Evolutionary conservation across 1,284 basidiomycete species (phyloP).

Genomic region (Leccinum holopus): DNA sequence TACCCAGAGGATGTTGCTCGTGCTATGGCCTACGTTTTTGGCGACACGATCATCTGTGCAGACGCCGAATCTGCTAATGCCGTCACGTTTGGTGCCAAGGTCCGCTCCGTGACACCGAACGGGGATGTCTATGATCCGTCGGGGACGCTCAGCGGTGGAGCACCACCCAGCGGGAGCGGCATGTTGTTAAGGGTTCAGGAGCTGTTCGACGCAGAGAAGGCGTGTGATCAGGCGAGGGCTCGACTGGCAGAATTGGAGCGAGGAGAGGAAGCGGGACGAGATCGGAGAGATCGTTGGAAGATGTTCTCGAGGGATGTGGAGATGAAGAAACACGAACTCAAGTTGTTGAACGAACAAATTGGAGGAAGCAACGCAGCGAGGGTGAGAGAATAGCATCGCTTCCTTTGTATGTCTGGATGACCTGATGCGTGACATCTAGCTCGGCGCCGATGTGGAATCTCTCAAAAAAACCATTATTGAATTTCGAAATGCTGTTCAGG

Average conservation of each 20-base stretch:
- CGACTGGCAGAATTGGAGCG: constrained; percentile 57
- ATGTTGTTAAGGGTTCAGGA: constrained; percentile 87
- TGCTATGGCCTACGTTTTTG: constrained; percentile 95
- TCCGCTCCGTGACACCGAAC: constrained; percentile 88
- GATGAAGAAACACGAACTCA: constrained; percentile 86
- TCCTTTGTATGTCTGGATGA: background rate
- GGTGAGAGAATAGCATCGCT: constrained; percentile 46
- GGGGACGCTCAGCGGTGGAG: constrained; percentile 93
- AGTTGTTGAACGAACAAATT: constrained; percentile 82
- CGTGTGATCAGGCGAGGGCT: constrained; percentile 54
- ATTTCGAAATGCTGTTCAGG: constrained; percentile 63
- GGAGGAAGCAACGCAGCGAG: constrained; percentile 86
- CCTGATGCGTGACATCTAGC: constrained; percentile 42
- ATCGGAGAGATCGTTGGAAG: constrained; percentile 70
- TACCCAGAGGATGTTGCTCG: constrained; percentile 83
- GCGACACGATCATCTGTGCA: constrained; percentile 89
- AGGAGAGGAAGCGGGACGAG: constrained; percentile 56
- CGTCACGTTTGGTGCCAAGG: constrained; percentile 79
- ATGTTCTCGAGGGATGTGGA: constrained; percentile 73
- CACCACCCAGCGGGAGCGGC: constrained; percentile 76
- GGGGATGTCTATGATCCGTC: constrained; percentile 98
- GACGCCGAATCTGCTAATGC: constrained; percentile 87
- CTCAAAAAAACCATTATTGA: constrained; percentile 68
- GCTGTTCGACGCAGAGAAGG: constrained; percentile 57
- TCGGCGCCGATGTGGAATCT: constrained; percentile 78